Conservation (phyloP, 176 grass and related monocot genomes). For the Zoysia japonica region DNA sequence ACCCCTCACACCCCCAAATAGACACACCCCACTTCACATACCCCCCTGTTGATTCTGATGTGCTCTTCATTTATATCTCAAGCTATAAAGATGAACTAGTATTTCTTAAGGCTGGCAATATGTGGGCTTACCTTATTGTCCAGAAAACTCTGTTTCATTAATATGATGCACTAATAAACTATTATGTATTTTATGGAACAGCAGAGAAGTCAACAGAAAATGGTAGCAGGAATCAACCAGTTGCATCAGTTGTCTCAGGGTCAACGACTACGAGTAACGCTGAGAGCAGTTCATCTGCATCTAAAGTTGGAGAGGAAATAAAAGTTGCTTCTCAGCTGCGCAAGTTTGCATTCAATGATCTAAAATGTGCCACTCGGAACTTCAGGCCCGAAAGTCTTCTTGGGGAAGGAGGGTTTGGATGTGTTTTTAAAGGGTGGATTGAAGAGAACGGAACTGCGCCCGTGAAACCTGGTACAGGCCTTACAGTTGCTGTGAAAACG, state of each 20-base stretch:
- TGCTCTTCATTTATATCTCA: no score
- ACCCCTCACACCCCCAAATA: no score
- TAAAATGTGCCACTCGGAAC: slow-evolving; percentile 77
- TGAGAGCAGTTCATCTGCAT: slow-evolving; percentile 75
- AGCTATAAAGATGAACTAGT: neutral
- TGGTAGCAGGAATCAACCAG: slow-evolving; percentile 76
- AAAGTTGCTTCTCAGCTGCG: slow-evolving; percentile 72
- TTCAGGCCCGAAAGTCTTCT: slow-evolving; percentile 80
- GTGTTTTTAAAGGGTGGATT: slow-evolving; percentile 92
- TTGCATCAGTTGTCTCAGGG: slow-evolving; percentile 66
- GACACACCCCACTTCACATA: no score
- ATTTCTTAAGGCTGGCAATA: neutral
- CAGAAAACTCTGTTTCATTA: neutral
- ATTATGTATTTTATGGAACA: slow-evolving; percentile 47
- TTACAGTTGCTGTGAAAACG: slow-evolving; percentile 88
- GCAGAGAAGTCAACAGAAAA: slow-evolving; percentile 76
- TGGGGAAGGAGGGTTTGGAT: slow-evolving; percentile 86
- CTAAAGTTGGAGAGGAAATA: slow-evolving; percentile 69
- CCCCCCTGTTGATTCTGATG: no score
- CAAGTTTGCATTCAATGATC: slow-evolving; percentile 78
- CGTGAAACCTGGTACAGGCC: slow-evolving; percentile 75
- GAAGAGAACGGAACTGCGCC: slow-evolving; percentile 87
- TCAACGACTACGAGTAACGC: slow-evolving; percentile 74
- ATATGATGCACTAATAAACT: slow-evolving; percentile 24
- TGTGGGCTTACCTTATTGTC: neutral